Percentiles rank a stretch among this genome's conserved stretches.
Conservation (phyloP, 345 rosid species). For the Salix arbutifolia region DNA sequence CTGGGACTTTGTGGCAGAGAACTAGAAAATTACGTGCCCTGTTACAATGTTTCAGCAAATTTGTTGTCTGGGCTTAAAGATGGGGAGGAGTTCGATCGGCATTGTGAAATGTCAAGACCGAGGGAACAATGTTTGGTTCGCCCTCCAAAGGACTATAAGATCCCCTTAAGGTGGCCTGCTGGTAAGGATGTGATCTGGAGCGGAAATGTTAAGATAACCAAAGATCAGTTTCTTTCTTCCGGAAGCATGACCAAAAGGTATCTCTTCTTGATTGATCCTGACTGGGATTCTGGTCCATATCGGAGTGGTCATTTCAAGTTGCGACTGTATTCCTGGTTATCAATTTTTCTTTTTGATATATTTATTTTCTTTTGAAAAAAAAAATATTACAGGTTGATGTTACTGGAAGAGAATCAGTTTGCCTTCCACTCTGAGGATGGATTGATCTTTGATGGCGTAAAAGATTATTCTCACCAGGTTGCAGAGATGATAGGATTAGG, state of each 20-base stretch:
- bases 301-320: not conserved
- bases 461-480: constrained; percentile 89
- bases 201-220: constrained; percentile 85
- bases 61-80: constrained; percentile 66
- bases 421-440: constrained; percentile 93
- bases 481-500: constrained; percentile 98
- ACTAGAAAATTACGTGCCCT: constrained; percentile 83
- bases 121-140: constrained; percentile 65
- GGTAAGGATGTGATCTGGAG: constrained; percentile 98
- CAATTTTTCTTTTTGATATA: not conserved
- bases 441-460: constrained; percentile 78
- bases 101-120: constrained; percentile 60
- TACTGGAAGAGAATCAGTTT: constrained; percentile 96
- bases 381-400: constrained; percentile 59
- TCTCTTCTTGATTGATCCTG: not conserved
- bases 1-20: constrained; percentile 80
- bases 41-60: constrained; percentile 78
- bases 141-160: constrained; percentile 92
- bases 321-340: not conserved
- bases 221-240: constrained; percentile 96
- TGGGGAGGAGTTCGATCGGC: constrained; percentile 89
- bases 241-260: constrained; percentile 97
- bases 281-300: not conserved
- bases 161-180: constrained; percentile 88
- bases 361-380: not conserved